phyloP scores from a whole-genome alignment of 192 early-diverging fungal genomes.

The Linnemannia exigua region DNA sequence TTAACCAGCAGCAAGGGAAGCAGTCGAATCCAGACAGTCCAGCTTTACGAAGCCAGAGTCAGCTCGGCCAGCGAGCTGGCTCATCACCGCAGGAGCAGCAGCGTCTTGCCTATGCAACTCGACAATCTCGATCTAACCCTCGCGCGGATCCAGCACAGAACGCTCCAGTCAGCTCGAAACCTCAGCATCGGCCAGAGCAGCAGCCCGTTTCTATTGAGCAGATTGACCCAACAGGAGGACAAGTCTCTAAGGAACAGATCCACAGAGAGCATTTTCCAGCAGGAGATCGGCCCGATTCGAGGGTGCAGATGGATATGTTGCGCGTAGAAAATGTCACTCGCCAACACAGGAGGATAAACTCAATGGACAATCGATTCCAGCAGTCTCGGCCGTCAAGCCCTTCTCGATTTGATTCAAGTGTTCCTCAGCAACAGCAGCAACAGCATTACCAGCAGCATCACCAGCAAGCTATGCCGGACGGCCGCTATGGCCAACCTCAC shows the following conservation, averaged over 20 bases:
- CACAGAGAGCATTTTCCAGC: neutral
- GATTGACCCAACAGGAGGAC: neutral
- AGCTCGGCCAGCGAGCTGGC: conserved; percentile 13
- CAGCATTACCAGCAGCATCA: neutral
- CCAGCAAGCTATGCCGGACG: conserved; percentile 18
- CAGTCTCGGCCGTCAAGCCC: conserved; percentile 9
- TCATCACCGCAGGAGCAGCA: conserved; percentile 41
- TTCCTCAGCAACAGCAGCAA: conserved; percentile 7
- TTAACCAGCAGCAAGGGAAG: conserved; percentile 43
- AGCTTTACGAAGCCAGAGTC: conserved; percentile 16
- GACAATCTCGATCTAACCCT: conserved; percentile 27
- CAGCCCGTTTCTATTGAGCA: conserved; percentile 3
- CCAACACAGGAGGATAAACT: conserved; percentile 40
- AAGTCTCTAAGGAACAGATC: neutral
- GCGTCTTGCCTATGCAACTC: conserved; percentile 20
- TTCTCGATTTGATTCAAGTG: neutral
- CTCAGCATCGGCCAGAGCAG: conserved; percentile 15
- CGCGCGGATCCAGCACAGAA: conserved; percentile 20
- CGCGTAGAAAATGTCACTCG: neutral
- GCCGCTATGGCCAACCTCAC: conserved; percentile 22
- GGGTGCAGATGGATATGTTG: conserved; percentile 5
- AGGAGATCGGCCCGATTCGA: neutral
- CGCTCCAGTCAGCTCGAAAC: conserved; percentile 19
- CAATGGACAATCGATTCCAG: conserved; percentile 30
- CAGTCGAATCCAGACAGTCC: conserved; percentile 12